A percentile compares a stretch with the other conserved stretches of the same genome.
Evolutionary conservation across 2,329 filamentous ascomycete genomes (phyloP).

Genomic region (Hansfordia pulvinata): DNA sequence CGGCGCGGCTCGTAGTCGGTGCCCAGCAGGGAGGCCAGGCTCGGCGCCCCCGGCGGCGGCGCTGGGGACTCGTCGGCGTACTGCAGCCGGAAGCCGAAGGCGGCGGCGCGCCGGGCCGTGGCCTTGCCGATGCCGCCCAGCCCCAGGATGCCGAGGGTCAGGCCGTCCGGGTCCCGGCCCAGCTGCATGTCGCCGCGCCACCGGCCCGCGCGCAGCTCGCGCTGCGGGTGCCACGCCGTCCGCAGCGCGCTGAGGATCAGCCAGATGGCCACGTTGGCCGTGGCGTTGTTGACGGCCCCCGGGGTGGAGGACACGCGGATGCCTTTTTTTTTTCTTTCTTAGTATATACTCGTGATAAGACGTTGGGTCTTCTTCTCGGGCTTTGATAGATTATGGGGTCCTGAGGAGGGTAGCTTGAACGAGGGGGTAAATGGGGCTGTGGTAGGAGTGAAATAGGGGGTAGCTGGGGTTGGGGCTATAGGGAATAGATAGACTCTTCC

Average conservation of each 20-base stretch:
- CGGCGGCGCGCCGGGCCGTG: conserved; percentile 46
- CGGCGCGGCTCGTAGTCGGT: conserved; percentile 34
- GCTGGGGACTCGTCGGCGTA: conserved; percentile 32
- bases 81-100: conserved; percentile 48
- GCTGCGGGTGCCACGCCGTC: conserved; percentile 55
- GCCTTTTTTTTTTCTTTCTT: too few species aligned
- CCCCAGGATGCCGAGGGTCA: conserved; percentile 51
- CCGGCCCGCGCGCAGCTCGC: conserved; percentile 47
- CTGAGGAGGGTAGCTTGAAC: too few species aligned
- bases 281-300: conserved; percentile 70
- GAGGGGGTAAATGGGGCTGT: too few species aligned
- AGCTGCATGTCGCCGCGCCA: conserved; percentile 57
- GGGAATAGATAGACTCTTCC: too few species aligned
- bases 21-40: too few species aligned
- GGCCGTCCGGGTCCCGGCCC: conserved; percentile 52
- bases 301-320: conserved; percentile 71
- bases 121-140: conserved; percentile 59
- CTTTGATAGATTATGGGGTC: too few species aligned
- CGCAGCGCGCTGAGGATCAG: conserved; percentile 69
- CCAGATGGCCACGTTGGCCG: conserved; percentile 70
- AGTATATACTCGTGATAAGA: too few species aligned
- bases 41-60: neutral
- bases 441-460: too few species aligned
- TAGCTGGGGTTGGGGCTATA: too few species aligned
- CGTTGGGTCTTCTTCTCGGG: too few species aligned